phyloP scores from a whole-genome alignment of 192 early-diverging fungal genomes.

The Umbelopsis vinacea region DNA sequence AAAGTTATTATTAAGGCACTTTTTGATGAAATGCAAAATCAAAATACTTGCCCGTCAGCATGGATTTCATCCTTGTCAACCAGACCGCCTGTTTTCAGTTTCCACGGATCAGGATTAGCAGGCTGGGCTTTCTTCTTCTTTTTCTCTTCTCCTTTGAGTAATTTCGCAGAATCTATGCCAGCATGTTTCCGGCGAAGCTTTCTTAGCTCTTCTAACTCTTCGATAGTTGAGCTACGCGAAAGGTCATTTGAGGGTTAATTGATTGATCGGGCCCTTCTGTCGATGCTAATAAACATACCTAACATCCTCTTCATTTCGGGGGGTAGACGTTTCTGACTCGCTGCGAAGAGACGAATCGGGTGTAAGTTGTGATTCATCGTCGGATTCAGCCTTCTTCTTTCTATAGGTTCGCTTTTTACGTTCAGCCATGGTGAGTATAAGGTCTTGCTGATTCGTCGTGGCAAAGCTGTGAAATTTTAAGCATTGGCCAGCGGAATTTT shows the following conservation, averaged over 20 bases:
- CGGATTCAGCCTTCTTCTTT: constrained; percentile 36
- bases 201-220: constrained; percentile 63
- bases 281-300: constrained; percentile 10
- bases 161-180: constrained; percentile 61
- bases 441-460: neutral
- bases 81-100: constrained; percentile 59
- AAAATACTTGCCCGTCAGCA: constrained; percentile 24
- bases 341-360: neutral
- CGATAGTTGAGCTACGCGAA: constrained; percentile 44
- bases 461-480: neutral
- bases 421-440: neutral
- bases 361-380: constrained; percentile 23
- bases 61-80: constrained; percentile 53
- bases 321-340: neutral
- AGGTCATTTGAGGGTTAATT: neutral
- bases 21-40: neutral
- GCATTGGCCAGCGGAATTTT: neutral
- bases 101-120: constrained; percentile 55
- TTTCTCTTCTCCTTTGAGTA: constrained; percentile 58
- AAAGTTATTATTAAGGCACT: constrained; percentile 23
- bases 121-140: constrained; percentile 49
- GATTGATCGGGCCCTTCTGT: neutral
- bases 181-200: constrained; percentile 56
- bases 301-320: neutral
- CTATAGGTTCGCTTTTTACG: constrained; percentile 29